phyloP scores from a whole-genome alignment of 176 grass and related monocot species.

The Thinopyrum elongatum region DNA sequence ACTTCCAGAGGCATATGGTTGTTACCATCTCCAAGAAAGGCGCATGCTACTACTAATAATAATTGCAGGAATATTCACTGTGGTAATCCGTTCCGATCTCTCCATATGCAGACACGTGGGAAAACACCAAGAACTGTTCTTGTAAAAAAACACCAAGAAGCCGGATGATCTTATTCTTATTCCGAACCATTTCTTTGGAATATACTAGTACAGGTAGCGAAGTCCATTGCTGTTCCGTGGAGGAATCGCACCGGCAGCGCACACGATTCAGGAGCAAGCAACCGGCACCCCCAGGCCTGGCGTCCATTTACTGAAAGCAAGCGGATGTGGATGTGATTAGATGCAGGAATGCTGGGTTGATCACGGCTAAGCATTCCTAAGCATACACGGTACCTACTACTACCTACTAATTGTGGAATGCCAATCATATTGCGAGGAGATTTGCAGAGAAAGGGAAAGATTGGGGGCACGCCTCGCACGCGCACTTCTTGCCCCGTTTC shows the following conservation, averaged over 20 bases:
- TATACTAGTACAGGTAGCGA: background rate
- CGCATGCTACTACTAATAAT: background rate
- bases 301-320: background rate
- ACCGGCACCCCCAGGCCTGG: background rate
- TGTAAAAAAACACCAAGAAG: background rate
- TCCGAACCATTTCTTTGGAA: background rate
- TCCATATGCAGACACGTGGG: background rate
- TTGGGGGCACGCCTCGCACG: slow-evolving; percentile 11
- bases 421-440: background rate
- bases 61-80: slow-evolving; percentile 15
- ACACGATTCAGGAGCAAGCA: slow-evolving; percentile 15
- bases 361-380: background rate
- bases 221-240: background rate
- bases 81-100: background rate
- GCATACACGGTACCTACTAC: background rate
- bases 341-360: slow-evolving; percentile 18
- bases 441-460: background rate
- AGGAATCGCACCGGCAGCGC: background rate
- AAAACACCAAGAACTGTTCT: background rate
- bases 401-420: background rate
- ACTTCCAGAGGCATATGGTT: slow-evolving; percentile 5
- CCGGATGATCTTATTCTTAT: background rate
- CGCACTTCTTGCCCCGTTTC: slow-evolving; percentile 34
- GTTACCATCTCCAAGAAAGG: background rate
- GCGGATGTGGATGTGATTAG: background rate